A percentile compares a stretch with the other conserved stretches of the same genome.
phyloP scores from a whole-genome alignment of 371 early-diverging fungal genomes.

The Chytridium lagenaria region DNA sequence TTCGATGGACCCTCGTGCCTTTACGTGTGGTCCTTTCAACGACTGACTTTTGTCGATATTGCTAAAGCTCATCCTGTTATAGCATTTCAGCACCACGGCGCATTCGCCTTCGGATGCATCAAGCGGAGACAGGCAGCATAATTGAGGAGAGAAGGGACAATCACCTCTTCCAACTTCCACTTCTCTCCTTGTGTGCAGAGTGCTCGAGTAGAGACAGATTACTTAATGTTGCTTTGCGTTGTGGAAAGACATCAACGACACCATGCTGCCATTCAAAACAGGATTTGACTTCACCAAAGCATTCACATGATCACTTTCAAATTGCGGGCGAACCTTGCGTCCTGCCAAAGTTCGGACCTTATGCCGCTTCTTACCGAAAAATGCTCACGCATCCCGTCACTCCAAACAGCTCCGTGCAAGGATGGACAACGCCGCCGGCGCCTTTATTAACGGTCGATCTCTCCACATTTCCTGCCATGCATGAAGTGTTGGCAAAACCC shows the following conservation, averaged over 20 bases:
- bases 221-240: background rate
- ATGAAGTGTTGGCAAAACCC: background rate
- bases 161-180: background rate
- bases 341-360: constrained; percentile 1
- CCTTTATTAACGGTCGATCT: background rate
- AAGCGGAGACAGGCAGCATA: too few relatives aligned
- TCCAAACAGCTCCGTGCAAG: background rate
- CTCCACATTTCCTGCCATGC: background rate
- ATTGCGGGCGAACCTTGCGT: background rate
- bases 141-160: too few relatives aligned
- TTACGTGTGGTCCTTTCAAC: too few relatives aligned
- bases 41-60: too few relatives aligned
- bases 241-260: background rate
- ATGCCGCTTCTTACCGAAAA: background rate
- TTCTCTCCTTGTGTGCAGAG: background rate
- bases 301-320: background rate
- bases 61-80: too few relatives aligned
- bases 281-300: background rate
- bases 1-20: too few relatives aligned
- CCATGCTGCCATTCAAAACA: background rate
- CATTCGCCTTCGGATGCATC: too few relatives aligned
- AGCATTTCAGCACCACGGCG: too few relatives aligned
- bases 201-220: background rate
- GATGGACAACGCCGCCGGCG: background rate
- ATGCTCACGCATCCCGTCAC: background rate